Evolutionary conservation across 495 filamentous ascomycete species (phyloP), one percentile per base, ranked within the genome.

Genomic region (Thozetella sp.): DNA sequence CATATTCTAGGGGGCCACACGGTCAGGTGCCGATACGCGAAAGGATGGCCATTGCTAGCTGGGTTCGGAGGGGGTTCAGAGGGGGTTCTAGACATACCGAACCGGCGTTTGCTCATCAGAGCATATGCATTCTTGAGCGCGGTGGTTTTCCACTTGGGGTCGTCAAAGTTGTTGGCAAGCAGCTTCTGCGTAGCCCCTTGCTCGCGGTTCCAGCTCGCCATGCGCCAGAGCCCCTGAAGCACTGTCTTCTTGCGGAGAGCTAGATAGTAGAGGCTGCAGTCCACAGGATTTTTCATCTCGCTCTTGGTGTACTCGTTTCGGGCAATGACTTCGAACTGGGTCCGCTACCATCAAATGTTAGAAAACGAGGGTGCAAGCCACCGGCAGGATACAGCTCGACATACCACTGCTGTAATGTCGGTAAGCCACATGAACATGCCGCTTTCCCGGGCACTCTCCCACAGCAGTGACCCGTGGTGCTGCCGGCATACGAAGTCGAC

Each of bases 41-140:
- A 2, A 15, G 24, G 11, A 59, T 43, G 43, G 12, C 30, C 6
- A 15, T 37, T 6, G 6, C 30, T 15, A 6, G 30, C 15, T 6
- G 30, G 15, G 30, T n/a, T n/a, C n/a, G 30, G 30, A 37, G n/a
- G 20, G 43, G 10, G 9, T 4, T 48, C 11, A 25, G 13, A 30
- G 10, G 10, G 10, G 23, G 4, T 15, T 25, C 9, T n/a, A 26
- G 30, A 54, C 82, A 63, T 74, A 93, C 91, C 90, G 73, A 96
- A 97, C 66, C 95, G 83, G 37, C 90, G 86, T 74, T 93, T 95
- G 46, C 93, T 94, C 69, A 98, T 88, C 58, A 99, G 71, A n/a
- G 94, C 93, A 73, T 96, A 99, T 1, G 95, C 95, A 67, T 99
- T 99, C 74, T 99, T 99, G 58, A 96, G 72, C 12, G 96, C 95